Evolutionary conservation across 345 rosid species (phyloP).

Genomic region (Rhodomyrtus tomentosa): DNA sequence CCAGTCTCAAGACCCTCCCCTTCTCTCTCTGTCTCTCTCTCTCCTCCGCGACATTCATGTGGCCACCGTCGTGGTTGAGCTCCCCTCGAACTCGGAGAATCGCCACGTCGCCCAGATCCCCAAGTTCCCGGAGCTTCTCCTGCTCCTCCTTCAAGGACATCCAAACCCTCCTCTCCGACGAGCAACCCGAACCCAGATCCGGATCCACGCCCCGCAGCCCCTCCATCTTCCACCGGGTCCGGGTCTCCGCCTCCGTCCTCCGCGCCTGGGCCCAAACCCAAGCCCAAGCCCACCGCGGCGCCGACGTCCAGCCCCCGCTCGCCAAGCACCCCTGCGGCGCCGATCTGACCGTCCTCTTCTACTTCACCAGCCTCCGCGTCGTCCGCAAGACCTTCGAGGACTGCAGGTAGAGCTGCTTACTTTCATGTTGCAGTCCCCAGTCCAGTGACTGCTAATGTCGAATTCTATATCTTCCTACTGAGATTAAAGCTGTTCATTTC

Average conservation of each 20-base stretch:
- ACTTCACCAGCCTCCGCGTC: slow-evolving; percentile 72
- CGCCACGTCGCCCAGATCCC: neutral
- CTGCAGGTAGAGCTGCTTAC: neutral
- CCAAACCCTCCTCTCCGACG: slow-evolving; percentile 20
- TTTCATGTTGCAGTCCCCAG: neutral
- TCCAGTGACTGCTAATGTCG: neutral
- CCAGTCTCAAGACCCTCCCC: neutral
- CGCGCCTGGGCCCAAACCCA: slow-evolving; percentile 13
- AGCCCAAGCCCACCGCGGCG: neutral
- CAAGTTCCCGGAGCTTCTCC: slow-evolving; percentile 16
- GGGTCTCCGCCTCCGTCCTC: slow-evolving; percentile 31
- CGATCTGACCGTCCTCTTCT: slow-evolving; percentile 36
- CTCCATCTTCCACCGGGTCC: slow-evolving; percentile 53
- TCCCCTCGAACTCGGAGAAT: slow-evolving; percentile 5
- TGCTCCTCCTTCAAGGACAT: slow-evolving; percentile 55
- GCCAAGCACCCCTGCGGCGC: slow-evolving; percentile 1
- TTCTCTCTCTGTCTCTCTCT: neutral
- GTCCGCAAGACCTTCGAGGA: slow-evolving; percentile 71
- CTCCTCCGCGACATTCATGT: slow-evolving; percentile 14
- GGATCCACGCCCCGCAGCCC: slow-evolving; percentile 9
- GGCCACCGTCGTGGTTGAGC: slow-evolving; percentile 39
- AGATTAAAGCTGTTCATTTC: neutral
- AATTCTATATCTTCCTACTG: neutral
- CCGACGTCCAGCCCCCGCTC: slow-evolving; percentile 13
- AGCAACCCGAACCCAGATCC: slow-evolving; percentile 8